phyloP scores from a whole-genome alignment of 441 rosid genomes.

The Breynia disticha region DNA sequence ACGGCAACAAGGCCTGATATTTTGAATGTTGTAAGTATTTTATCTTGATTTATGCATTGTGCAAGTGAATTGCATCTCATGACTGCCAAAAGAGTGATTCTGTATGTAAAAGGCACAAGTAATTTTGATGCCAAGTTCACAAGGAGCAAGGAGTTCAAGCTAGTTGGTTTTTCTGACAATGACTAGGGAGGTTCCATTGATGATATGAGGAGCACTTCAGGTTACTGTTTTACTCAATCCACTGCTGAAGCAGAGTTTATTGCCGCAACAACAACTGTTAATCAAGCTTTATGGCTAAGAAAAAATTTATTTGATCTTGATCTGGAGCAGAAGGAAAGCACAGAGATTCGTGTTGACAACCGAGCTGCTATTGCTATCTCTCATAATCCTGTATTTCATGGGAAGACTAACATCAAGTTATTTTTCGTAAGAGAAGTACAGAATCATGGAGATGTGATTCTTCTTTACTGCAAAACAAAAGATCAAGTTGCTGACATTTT shows the following conservation, averaged over 20 bases:
- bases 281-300: slow-evolving; percentile 4
- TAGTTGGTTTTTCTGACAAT: slow-evolving; percentile 2
- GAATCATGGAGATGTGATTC: background rate
- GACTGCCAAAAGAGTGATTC: background rate
- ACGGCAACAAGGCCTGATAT: slow-evolving; percentile 9
- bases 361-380: slow-evolving; percentile 7
- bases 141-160: background rate
- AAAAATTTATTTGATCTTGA: background rate
- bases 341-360: slow-evolving; percentile 1
- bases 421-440: slow-evolving; percentile 4
- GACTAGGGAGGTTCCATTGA: slow-evolving; percentile 3
- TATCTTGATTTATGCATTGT: slow-evolving; percentile 6
- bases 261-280: background rate
- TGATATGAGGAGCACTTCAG: slow-evolving; percentile 3
- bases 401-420: slow-evolving; percentile 4
- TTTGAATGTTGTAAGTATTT: background rate
- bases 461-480: background rate
- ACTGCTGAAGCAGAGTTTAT: background rate
- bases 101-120: slow-evolving; percentile 1
- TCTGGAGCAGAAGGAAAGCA: background rate
- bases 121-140: background rate
- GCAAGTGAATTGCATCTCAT: slow-evolving; percentile 1
- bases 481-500: background rate
- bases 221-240: background rate
- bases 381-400: slow-evolving; percentile 5